A percentile compares a stretch with the other conserved stretches of the same genome.
Conservation (phyloP, 2,329 filamentous ascomycete species). For the Fusarium euwallaceae region DNA sequence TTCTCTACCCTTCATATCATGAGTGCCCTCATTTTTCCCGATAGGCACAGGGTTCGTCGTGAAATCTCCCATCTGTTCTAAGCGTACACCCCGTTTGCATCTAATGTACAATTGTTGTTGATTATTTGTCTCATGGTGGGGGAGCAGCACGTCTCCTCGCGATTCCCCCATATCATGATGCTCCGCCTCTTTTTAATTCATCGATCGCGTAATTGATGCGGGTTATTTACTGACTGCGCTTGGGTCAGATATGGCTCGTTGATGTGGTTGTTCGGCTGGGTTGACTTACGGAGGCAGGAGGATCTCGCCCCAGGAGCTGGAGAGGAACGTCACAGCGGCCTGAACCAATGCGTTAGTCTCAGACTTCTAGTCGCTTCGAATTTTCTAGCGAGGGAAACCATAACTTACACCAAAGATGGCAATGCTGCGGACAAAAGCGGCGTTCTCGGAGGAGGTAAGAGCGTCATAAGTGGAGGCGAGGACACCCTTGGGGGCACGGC, state of each 20-base stretch:
- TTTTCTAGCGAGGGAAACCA: background rate
- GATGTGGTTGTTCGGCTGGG: background rate
- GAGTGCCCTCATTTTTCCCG: conserved; percentile 11
- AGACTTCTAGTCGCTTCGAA: background rate
- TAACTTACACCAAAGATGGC: conserved; percentile 75
- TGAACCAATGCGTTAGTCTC: conserved; percentile 48
- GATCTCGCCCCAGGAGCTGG: conserved; percentile 76
- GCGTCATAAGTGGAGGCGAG: conserved; percentile 71
- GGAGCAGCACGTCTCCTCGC: background rate
- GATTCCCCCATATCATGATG: conserved; percentile 7
- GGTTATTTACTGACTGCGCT: conserved; percentile 43
- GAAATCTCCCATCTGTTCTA: conserved; percentile 40
- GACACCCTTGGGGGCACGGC: conserved; percentile 63
- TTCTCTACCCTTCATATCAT: conserved; percentile 37
- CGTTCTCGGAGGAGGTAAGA: conserved; percentile 76
- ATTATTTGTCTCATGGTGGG: conserved; percentile 29
- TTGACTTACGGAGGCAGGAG: conserved; percentile 72
- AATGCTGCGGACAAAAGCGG: conserved; percentile 76
- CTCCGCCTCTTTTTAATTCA: background rate
- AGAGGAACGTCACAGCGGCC: conserved; percentile 75
- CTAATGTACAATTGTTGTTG: conserved; percentile 47
- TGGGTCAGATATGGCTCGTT: conserved; percentile 19
- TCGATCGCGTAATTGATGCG: conserved; percentile 20
- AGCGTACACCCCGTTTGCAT: conserved; percentile 45
- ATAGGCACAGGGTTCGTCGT: conserved; percentile 26